These are phyloP conservation scores for Xylona heveae DNA, from an alignment of 495 filamentous ascomycete species.

Conservation along the genomic window DNA sequence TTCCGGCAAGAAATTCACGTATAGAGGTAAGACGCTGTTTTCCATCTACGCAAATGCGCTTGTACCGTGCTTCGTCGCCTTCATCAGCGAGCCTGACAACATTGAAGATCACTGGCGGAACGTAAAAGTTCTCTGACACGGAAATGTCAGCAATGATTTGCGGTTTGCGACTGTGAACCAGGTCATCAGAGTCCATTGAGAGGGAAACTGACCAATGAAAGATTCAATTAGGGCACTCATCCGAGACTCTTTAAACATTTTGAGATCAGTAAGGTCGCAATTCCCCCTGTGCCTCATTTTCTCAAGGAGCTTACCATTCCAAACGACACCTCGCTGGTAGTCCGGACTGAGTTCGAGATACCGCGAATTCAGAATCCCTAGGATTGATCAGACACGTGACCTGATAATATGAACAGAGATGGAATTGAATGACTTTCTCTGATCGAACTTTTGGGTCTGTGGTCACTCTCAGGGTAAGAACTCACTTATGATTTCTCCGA, in stretches of 20 bases:
- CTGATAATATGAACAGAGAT: no score
- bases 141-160: no score
- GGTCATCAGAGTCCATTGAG: neutral
- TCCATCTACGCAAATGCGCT: slow-evolving; percentile 22
- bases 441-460: no score
- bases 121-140: slow-evolving; percentile 20
- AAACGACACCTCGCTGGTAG: slow-evolving; percentile 28
- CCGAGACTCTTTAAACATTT: slow-evolving; percentile 5
- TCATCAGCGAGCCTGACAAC: slow-evolving; percentile 10
- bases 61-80: slow-evolving; percentile 6
- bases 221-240: slow-evolving; percentile 20
- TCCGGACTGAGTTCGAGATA: slow-evolving; percentile 22
- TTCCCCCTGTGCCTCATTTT: no score
- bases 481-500: no score
- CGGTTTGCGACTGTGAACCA: neutral
- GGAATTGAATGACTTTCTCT: no score
- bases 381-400: no score
- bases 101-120: slow-evolving; percentile 29
- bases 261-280: neutral
- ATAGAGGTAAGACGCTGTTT: slow-evolving; percentile 28
- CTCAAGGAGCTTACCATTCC: slow-evolving; percentile 12
- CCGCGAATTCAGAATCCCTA: slow-evolving; percentile 14
- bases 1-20: slow-evolving; percentile 20
- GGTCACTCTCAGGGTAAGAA: no score
- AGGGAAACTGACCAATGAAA: slow-evolving; percentile 16